phyloP scores from a whole-genome alignment of 306 rosid species.

The Crataegus laevigata region DNA sequence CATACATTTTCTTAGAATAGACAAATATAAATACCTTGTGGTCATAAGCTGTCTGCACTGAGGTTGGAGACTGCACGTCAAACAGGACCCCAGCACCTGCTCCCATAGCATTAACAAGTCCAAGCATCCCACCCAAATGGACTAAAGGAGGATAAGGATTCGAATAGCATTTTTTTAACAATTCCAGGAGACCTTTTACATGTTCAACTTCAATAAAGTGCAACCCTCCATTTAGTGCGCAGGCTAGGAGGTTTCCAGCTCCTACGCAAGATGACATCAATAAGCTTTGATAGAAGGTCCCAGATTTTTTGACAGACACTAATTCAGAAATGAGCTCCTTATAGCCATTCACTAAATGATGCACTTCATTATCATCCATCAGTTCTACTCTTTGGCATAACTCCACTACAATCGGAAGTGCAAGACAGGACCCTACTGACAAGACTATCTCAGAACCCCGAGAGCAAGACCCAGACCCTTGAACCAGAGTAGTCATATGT shows the following conservation, averaged over 20 bases:
- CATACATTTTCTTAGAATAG: not conserved
- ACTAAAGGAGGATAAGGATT: constrained; percentile 61
- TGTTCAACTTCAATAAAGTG: constrained; percentile 48
- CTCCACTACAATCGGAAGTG: constrained; percentile 63
- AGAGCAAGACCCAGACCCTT: constrained; percentile 25
- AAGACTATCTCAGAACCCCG: constrained; percentile 39
- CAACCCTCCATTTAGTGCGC: constrained; percentile 63
- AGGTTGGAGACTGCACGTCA: constrained; percentile 36
- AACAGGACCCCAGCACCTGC: constrained; percentile 67
- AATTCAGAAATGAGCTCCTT: constrained; percentile 63
- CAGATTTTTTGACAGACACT: constrained; percentile 48
- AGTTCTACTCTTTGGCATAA: constrained; percentile 82
- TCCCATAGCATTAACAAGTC: constrained; percentile 75
- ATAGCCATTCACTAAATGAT: constrained; percentile 48
- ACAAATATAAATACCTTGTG: constrained; percentile 42
- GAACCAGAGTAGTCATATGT: constrained; percentile 29
- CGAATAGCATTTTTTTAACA: constrained; percentile 70
- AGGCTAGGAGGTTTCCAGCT: constrained; percentile 70
- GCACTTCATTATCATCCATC: constrained; percentile 55
- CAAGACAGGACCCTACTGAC: constrained; percentile 83
- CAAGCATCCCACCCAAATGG: constrained; percentile 88
- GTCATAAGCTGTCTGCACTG: constrained; percentile 31
- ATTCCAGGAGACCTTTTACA: constrained; percentile 60
- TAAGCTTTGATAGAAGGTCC: constrained; percentile 53
- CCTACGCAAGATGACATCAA: constrained; percentile 88